phyloP scores from a whole-genome alignment of 176 grass and related monocot species.

The Themeda triandra region DNA sequence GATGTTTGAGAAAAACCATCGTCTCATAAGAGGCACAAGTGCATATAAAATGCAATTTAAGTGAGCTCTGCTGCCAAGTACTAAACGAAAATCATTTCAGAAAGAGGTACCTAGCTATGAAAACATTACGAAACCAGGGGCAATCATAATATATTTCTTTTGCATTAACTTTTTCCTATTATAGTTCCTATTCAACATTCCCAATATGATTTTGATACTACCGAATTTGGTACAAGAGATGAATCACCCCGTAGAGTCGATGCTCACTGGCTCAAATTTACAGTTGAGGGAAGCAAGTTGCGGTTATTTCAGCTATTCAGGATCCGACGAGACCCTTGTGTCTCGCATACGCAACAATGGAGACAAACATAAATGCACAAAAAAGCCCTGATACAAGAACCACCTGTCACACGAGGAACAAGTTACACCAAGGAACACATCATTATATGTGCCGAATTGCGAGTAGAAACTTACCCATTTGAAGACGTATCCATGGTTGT shows the following conservation, averaged over 20 bases:
- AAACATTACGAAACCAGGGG: neutral
- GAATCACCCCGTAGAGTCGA: slow-evolving; percentile 34
- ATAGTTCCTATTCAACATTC: slow-evolving; percentile 27
- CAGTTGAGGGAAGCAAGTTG: slow-evolving; percentile 24
- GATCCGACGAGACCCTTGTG: slow-evolving; percentile 99
- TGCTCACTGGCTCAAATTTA: slow-evolving; percentile 42
- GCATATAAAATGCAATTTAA: neutral
- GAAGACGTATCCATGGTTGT: slow-evolving; percentile 61
- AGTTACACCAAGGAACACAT: neutral
- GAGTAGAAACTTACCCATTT: slow-evolving; percentile 69
- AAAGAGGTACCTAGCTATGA: neutral
- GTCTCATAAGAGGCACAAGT: neutral
- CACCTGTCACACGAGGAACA: slow-evolving; percentile 53
- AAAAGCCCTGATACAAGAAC: slow-evolving; percentile 64
- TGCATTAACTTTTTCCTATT: slow-evolving; percentile 26
- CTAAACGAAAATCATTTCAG: neutral
- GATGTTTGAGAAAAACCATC: no score
- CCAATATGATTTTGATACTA: slow-evolving; percentile 25
- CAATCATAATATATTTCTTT: neutral
- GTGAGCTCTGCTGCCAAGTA: neutral
- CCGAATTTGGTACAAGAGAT: slow-evolving; percentile 42
- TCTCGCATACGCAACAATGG: slow-evolving; percentile 88
- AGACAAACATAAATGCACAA: slow-evolving; percentile 59
- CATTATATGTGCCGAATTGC: neutral
- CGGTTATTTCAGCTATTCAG: slow-evolving; percentile 47